Conservation (phyloP, 2,329 filamentous ascomycete species). For the Aspergillus versicolor region DNA sequence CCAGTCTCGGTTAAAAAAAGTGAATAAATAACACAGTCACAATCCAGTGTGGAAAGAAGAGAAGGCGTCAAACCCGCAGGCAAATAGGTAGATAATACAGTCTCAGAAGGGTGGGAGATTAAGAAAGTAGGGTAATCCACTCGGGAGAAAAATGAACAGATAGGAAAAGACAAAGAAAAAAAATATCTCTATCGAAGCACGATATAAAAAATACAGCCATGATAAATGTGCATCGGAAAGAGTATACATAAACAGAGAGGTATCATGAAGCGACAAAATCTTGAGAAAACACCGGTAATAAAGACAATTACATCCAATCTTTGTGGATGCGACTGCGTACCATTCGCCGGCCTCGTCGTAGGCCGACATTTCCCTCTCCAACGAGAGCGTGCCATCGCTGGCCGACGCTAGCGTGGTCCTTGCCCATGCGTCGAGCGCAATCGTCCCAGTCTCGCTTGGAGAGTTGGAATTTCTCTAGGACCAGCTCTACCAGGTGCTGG, state of each 20-base stretch:
- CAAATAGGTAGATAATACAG: not conserved
- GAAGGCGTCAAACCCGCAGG: slow-evolving; percentile 2
- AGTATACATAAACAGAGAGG: not conserved
- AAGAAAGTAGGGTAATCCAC: not conserved
- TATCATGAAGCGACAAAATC: not conserved
- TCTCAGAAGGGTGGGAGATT: not conserved
- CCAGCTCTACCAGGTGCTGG: slow-evolving; percentile 41
- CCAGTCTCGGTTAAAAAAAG: not conserved
- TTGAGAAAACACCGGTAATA: not conserved
- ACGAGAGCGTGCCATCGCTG: slow-evolving; percentile 44
- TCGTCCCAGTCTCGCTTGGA: slow-evolving; percentile 47
- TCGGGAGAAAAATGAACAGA: not conserved
- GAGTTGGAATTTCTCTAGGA: slow-evolving; percentile 46
- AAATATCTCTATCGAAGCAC: not conserved
- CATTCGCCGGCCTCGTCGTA: slow-evolving; percentile 34
- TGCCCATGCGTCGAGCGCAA: slow-evolving; percentile 44
- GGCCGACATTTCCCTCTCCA: slow-evolving; percentile 43
- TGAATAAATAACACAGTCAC: not conserved
- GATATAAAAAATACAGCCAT: not conserved
- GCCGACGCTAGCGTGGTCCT: slow-evolving; percentile 41
- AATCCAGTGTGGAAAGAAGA: not conserved
- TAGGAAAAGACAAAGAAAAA: not conserved
- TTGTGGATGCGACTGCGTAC: slow-evolving; percentile 27
- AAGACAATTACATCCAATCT: slow-evolving; percentile 21
- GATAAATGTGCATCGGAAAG: not conserved